Evolutionary conservation across 2,329 filamentous ascomycete species (phyloP).

Genomic region (Aspergillus novoparasiticus): DNA sequence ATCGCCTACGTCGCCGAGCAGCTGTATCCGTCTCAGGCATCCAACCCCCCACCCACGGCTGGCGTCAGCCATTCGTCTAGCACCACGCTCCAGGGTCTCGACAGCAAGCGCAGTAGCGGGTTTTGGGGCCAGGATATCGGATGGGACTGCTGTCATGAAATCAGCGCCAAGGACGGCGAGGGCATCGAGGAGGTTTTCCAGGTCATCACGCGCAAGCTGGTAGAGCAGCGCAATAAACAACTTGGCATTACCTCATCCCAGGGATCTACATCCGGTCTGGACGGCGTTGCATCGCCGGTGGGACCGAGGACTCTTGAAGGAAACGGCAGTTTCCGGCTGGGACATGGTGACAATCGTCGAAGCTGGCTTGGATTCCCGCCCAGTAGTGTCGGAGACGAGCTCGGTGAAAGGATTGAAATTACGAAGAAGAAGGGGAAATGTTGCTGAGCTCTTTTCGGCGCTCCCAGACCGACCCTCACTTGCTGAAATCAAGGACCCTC

Average conservation of each 20-base stretch:
- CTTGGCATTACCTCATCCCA: slow-evolving; percentile 50
- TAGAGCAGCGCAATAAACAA: slow-evolving; percentile 67
- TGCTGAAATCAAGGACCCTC: slow-evolving; percentile 62
- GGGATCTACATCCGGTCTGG: slow-evolving; percentile 48
- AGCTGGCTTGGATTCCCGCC: slow-evolving; percentile 67
- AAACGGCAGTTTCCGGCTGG: slow-evolving; percentile 62
- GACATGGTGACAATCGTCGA: slow-evolving; percentile 62
- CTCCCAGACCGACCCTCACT: not conserved
- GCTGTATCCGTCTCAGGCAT: slow-evolving; percentile 70
- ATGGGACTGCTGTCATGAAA: slow-evolving; percentile 97
- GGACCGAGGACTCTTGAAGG: slow-evolving; percentile 49
- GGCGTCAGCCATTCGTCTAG: slow-evolving; percentile 33
- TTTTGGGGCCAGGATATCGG: slow-evolving; percentile 88
- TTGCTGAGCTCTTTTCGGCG: slow-evolving; percentile 35
- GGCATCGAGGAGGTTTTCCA: slow-evolving; percentile 96
- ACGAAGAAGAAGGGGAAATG: slow-evolving; percentile 41
- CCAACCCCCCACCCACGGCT: slow-evolving; percentile 69
- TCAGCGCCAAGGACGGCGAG: slow-evolving; percentile 90
- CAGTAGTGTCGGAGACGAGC: slow-evolving; percentile 44
- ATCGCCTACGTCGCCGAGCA: slow-evolving; percentile 96
- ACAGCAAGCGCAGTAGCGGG: slow-evolving; percentile 50
- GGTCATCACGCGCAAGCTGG: slow-evolving; percentile 80
- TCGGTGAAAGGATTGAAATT: slow-evolving; percentile 33
- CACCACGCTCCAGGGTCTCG: slow-evolving; percentile 35
- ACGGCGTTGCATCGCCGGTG: slow-evolving; percentile 47